Evolutionary conservation across 2,329 filamentous ascomycete species (phyloP).

Genomic region (Sporothrix luriei): DNA sequence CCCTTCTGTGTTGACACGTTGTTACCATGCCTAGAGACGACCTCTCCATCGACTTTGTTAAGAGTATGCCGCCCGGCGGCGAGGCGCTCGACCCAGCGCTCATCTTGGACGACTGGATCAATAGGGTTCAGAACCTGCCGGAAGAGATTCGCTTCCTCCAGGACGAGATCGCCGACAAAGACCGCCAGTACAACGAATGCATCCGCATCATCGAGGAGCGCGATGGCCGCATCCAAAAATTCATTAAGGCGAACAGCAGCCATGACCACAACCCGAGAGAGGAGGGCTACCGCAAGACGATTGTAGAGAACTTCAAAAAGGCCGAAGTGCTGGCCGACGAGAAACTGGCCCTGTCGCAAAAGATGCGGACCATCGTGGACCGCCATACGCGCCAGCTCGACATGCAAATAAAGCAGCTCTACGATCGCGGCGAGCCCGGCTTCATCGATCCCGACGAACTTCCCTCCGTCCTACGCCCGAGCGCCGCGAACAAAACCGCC

Average conservation of each 20-base stretch:
- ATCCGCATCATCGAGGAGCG: conserved; percentile 69
- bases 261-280: conserved; percentile 76
- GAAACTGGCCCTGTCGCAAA: conserved; percentile 70
- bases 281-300: conserved; percentile 64
- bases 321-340: conserved; percentile 73
- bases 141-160: conserved; percentile 82
- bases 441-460: conserved; percentile 65
- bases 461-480: conserved; percentile 63
- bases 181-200: conserved; percentile 70
- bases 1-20: conserved; percentile 30
- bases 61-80: conserved; percentile 62
- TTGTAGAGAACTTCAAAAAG: conserved; percentile 67
- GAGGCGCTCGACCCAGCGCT: conserved; percentile 66
- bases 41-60: conserved; percentile 69
- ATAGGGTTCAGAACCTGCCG: conserved; percentile 74
- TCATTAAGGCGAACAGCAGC: conserved; percentile 75
- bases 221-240: conserved; percentile 77
- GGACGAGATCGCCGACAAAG: conserved; percentile 80
- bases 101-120: conserved; percentile 78
- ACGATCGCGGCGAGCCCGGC: conserved; percentile 63
- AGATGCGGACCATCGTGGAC: conserved; percentile 61
- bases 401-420: conserved; percentile 62
- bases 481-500: conserved; percentile 55
- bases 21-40: conserved; percentile 70
- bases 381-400: conserved; percentile 67